Percentiles rank a stretch among this genome's conserved stretches.
phyloP scores from a whole-genome alignment of 805 yeast genomes.

The Brettanomyces nanus region DNA sequence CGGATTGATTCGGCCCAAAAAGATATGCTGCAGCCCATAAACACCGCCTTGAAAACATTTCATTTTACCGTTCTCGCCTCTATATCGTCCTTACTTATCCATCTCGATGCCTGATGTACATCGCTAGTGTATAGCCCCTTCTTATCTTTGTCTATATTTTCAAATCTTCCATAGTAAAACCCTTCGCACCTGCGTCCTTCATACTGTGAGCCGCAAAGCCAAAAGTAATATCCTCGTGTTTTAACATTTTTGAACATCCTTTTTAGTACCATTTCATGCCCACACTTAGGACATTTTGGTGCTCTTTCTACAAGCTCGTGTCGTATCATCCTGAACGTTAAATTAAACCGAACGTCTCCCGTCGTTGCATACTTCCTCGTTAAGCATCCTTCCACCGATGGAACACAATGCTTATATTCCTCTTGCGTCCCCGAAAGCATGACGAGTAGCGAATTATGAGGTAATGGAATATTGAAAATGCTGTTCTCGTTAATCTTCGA shows the following conservation, averaged over 20 bases:
- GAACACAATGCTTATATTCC: conserved; percentile 58
- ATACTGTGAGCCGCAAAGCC: conserved; percentile 52
- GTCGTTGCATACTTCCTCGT: conserved; percentile 34
- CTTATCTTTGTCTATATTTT: conserved; percentile 19
- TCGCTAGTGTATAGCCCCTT: conserved; percentile 22
- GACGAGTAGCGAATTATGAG: conserved; percentile 60
- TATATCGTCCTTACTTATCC: conserved; percentile 38
- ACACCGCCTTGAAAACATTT: no score
- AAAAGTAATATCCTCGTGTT: conserved; percentile 50
- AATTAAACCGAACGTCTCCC: conserved; percentile 46
- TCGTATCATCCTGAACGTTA: conserved; percentile 57
- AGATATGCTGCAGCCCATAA: no score
- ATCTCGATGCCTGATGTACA: conserved; percentile 29
- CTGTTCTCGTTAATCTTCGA: conserved; percentile 16
- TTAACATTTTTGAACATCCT: conserved; percentile 40
- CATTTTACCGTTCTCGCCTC: no score
- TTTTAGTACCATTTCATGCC: conserved; percentile 43
- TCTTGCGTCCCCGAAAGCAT: conserved; percentile 83
- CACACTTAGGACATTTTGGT: conserved; percentile 37
- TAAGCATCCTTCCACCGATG: conserved; percentile 34
- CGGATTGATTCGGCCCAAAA: no score
- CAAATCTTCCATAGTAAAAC: conserved; percentile 43
- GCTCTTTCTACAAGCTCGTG: conserved; percentile 26
- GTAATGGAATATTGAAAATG: conserved; percentile 48
- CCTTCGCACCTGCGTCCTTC: conserved; percentile 37